Percentiles rank a stretch among this genome's conserved stretches.
Conservation (phyloP, 495 filamentous ascomycete genomes). For the Staphylotrichum longicolle region DNA sequence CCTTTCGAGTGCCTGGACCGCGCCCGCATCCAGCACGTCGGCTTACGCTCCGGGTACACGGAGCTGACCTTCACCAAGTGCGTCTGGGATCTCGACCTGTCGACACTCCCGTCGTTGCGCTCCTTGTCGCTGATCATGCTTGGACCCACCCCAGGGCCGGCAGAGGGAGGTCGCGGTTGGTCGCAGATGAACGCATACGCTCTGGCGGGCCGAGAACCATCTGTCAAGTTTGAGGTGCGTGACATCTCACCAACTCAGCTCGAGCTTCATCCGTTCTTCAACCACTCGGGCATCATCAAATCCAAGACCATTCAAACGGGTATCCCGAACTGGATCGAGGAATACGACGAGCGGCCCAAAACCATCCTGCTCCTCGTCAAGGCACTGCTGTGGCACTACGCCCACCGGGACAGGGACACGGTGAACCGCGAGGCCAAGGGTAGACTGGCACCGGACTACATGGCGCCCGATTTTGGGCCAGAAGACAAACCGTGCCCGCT, state of each 20-base stretch:
- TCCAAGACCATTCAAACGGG: too few relatives aligned
- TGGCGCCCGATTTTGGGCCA: neutral
- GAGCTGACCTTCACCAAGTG: neutral
- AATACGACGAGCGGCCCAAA: too few relatives aligned
- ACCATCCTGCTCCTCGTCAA: neutral
- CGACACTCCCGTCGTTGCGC: neutral
- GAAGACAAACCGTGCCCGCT: too few relatives aligned
- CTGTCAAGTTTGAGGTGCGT: neutral
- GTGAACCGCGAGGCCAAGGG: too few relatives aligned
- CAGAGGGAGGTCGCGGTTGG: neutral
- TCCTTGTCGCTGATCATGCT: neutral
- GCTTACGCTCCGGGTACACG: neutral
- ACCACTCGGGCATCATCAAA: neutral
- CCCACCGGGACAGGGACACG: too few relatives aligned
- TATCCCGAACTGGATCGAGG: too few relatives aligned
- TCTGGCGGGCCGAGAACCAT: neutral
- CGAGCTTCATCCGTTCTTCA: neutral
- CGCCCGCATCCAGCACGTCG: neutral
- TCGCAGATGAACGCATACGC: neutral
- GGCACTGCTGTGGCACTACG: neutral
- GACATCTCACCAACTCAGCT: neutral
- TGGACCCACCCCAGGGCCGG: neutral
- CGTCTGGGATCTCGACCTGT: neutral
- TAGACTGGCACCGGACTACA: neutral
- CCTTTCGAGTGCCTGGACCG: neutral